These are phyloP conservation scores for Saccharomycopsis fermentans DNA, from an alignment of 805 yeast species.

Conservation along the genomic window DNA sequence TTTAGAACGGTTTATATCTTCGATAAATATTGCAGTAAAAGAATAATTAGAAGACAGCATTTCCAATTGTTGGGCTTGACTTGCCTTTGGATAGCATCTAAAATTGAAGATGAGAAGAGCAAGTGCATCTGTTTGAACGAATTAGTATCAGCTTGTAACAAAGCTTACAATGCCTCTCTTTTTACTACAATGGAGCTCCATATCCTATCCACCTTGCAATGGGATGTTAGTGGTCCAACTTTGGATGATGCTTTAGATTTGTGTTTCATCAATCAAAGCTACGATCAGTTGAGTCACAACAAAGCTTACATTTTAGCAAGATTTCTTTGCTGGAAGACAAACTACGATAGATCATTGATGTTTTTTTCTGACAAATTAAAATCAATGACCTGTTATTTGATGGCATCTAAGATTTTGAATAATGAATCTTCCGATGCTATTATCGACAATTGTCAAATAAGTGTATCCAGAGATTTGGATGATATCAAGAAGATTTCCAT, in stretches of 20 bases:
- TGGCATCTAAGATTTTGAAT: slow-evolving; percentile 42
- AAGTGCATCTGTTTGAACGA: slow-evolving; percentile 12
- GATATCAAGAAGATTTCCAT: background rate
- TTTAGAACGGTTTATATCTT: slow-evolving; percentile 29
- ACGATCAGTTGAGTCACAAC: background rate
- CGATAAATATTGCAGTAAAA: slow-evolving; percentile 30
- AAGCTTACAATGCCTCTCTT: slow-evolving; percentile 18
- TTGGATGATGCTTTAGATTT: slow-evolving; percentile 14
- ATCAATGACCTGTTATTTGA: slow-evolving; percentile 38
- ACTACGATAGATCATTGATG: slow-evolving; percentile 40
- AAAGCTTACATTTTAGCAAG: slow-evolving; percentile 27
- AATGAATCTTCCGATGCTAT: background rate
- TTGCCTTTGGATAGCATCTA: slow-evolving; percentile 38
- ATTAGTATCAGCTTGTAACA: slow-evolving; percentile 44
- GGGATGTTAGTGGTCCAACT: slow-evolving; percentile 31
- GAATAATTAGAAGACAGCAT: slow-evolving; percentile 27
- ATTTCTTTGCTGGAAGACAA: slow-evolving; percentile 44
- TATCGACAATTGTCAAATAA: background rate
- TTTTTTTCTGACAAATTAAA: slow-evolving; percentile 36
- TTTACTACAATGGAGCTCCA: slow-evolving; percentile 49
- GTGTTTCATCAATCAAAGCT: background rate
- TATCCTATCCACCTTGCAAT: slow-evolving; percentile 49
- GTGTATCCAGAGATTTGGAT: slow-evolving; percentile 3
- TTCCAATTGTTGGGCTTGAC: slow-evolving; percentile 34
- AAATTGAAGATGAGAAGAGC: slow-evolving; percentile 23